Evolutionary conservation across 768 basidiomycete genomes (phyloP), one percentile per base, ranked within the genome.

Genomic region (Cantharellus anzutake): DNA sequence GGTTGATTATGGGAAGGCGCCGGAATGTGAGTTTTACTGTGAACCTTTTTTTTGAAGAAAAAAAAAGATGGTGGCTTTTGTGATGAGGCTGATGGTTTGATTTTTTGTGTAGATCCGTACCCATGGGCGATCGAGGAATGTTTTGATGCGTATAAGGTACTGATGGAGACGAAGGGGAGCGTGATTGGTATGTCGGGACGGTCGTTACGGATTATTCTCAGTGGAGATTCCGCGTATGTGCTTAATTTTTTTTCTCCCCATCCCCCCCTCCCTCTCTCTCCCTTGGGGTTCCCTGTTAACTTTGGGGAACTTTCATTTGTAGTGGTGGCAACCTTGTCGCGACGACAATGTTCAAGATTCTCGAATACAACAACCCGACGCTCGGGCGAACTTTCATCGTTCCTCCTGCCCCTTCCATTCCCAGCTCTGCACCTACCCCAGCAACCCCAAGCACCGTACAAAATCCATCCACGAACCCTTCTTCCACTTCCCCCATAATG

Each of bases 211-310:
- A 74, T 92, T 38, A 79, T 97, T 60, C 66, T 96, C 56, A 80
- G 83, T 3, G 93, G 94, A 2, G 96, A 99, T 72, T 98, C 94
- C n/a, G 96, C 96, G 93, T 96, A 70, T 73, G 92, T 77, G 48
- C 20, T 35, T 52, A 50, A 51, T 38, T 44, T 5, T 11, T 4
- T 2, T 61, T 41, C 29, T 11, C 40, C 42, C 4, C 61, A 41
- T 52, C 59, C 52, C 56, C 58, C 14, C 20, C 51, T 37, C 34
- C 11, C 38, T 35, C 41, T 4, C 42, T n/a, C 44, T 48, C 44
- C 20, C 7, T 60, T 3, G 2, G 7, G 44, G 20, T n/a, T n/a
- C n/a, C n/a, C 41, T 84, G 82, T 2, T 7, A 37, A 55, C 20
- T 7, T 5, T 51, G 37, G 41, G 37, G 53, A 56, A 51, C 50